A percentile compares a stretch with the other conserved stretches of the same genome.
Conservation (phyloP, 306 rosid species). For the Malus sylvestris region DNA sequence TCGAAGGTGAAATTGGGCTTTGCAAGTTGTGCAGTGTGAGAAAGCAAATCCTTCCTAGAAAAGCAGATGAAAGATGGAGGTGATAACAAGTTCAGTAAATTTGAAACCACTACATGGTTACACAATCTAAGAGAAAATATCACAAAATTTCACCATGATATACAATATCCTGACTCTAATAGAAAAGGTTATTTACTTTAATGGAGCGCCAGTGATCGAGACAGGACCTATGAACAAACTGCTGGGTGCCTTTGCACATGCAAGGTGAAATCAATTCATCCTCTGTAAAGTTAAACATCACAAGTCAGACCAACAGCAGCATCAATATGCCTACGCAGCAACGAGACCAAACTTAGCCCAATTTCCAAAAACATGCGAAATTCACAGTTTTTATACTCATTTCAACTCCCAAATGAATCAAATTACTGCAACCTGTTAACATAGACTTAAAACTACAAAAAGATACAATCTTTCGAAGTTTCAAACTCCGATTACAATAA, state of each 20-base stretch:
- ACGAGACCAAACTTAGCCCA: neutral
- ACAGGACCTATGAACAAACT: conserved; percentile 94
- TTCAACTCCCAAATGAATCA: neutral
- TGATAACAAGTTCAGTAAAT: neutral
- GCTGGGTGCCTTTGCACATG: conserved; percentile 99
- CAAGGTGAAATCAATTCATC: conserved; percentile 96
- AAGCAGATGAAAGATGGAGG: neutral
- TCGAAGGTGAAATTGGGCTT: conserved; percentile 89
- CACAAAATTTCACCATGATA: neutral
- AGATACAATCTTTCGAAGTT: neutral
- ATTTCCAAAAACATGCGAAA: neutral
- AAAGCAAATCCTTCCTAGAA: conserved; percentile 94
- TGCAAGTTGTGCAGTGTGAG: conserved; percentile 98
- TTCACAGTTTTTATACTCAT: neutral
- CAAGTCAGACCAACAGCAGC: conserved; percentile 11
- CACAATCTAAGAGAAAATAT: neutral
- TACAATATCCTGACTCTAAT: neutral
- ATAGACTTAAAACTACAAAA: neutral
- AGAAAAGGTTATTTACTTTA: conserved; percentile 43
- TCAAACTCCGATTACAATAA: neutral
- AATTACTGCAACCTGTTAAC: neutral
- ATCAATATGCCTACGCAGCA: neutral
- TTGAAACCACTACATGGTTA: neutral
- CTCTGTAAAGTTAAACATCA: conserved; percentile 37
- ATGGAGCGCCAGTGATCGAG: conserved; percentile 99